A percentile compares a stretch with the other conserved stretches of the same genome.
Conservation (phyloP, 345 rosid genomes). For the Eucalyptus albens region DNA sequence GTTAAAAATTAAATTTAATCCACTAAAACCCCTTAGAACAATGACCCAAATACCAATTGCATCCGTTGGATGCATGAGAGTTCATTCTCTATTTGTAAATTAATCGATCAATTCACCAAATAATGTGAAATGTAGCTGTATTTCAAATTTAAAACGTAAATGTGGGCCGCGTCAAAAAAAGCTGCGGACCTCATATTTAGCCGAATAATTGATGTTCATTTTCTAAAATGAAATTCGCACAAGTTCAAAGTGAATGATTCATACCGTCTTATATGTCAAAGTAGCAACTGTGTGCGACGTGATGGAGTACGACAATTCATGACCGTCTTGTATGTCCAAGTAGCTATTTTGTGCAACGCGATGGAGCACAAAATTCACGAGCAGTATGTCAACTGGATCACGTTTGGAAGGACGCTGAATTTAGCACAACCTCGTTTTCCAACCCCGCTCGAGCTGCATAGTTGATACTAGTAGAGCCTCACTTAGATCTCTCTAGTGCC, state of each 20-base stretch:
- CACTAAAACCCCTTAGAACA: neutral
- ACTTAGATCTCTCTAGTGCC: neutral
- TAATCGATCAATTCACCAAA: neutral
- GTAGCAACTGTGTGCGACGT: neutral
- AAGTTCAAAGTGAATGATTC: neutral
- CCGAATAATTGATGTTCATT: neutral
- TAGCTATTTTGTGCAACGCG: no score
- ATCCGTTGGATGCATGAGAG: neutral
- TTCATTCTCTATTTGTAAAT: neutral
- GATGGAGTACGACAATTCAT: neutral
- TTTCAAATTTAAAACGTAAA: neutral
- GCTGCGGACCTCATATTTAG: neutral
- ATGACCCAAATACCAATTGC: neutral
- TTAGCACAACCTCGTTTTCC: no score
- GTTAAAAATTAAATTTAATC: neutral
- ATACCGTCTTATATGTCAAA: neutral
- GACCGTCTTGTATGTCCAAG: no score
- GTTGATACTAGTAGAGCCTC: neutral
- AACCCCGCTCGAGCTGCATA: no score
- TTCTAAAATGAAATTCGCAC: neutral
- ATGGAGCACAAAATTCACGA: no score
- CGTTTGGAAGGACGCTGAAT: no score
- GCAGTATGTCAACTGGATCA: no score
- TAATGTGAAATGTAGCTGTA: neutral
- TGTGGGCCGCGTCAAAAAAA: neutral